Percentiles rank a stretch among this genome's conserved stretches.
These are phyloP conservation scores for Penicillium diatomitis DNA, from an alignment of 495 filamentous ascomycete species.

Conservation along the genomic window DNA sequence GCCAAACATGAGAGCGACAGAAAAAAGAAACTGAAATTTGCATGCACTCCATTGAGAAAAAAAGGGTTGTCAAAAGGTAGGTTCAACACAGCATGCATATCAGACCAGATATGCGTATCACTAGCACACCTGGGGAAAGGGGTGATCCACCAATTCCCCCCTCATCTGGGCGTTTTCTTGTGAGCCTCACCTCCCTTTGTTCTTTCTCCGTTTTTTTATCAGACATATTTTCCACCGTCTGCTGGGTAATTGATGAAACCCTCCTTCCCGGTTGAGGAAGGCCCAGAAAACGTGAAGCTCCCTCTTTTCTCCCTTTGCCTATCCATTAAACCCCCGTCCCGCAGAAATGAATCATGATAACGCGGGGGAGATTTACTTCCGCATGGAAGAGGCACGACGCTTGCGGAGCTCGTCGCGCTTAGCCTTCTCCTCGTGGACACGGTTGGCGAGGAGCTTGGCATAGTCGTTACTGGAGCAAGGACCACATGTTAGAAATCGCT, in stretches of 20 bases:
- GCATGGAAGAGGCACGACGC: slow-evolving; percentile 91
- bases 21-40: slow-evolving; percentile 16
- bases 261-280: slow-evolving; percentile 11
- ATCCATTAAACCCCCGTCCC: slow-evolving; percentile 28
- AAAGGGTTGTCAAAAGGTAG: slow-evolving; percentile 23
- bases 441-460: slow-evolving; percentile 84
- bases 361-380: slow-evolving; percentile 54
- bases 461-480: slow-evolving; percentile 61
- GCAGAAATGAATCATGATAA: slow-evolving; percentile 27
- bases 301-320: slow-evolving; percentile 4
- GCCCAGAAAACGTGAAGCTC: slow-evolving; percentile 20
- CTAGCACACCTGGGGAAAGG: slow-evolving; percentile 9
- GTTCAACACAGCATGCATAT: slow-evolving; percentile 21
- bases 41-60: slow-evolving; percentile 26
- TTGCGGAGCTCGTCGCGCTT: slow-evolving; percentile 88
- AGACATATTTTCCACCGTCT: slow-evolving; percentile 18
- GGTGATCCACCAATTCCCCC: slow-evolving; percentile 15
- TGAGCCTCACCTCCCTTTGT: slow-evolving; percentile 4
- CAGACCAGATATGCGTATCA: slow-evolving; percentile 12
- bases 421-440: slow-evolving; percentile 87
- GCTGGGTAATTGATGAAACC: slow-evolving; percentile 20
- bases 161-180: slow-evolving; percentile 9
- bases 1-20: neutral
- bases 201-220: slow-evolving; percentile 11
- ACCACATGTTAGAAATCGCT: slow-evolving; percentile 13